Conservation (phyloP, 768 basidiomycete genomes). For the Guyanaporus albipodus region DNA sequence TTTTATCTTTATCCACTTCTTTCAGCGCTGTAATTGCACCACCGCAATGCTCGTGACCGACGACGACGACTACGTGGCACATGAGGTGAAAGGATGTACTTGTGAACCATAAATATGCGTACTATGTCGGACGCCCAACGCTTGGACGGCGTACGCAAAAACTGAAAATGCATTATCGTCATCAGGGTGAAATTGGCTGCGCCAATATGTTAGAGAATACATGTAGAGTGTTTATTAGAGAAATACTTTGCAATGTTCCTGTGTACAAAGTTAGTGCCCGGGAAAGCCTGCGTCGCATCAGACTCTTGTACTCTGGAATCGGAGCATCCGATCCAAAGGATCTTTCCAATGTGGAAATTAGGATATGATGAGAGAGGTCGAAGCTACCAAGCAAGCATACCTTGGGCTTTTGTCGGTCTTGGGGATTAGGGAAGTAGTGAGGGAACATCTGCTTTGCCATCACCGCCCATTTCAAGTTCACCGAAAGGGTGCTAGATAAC, state of each 20-base stretch:
- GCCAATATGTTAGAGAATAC: no score
- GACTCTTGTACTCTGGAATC: constrained; percentile 85
- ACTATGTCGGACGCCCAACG: constrained; percentile 72
- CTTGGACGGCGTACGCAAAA: constrained; percentile 66
- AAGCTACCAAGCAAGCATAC: constrained; percentile 4
- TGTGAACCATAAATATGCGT: constrained; percentile 29
- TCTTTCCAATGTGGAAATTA: constrained; percentile 39
- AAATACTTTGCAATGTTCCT: constrained; percentile 81
- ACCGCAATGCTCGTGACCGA: constrained; percentile 81
- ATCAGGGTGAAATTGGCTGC: constrained; percentile 68
- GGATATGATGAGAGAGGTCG: not conserved
- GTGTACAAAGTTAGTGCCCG: constrained; percentile 81
- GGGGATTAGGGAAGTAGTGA: constrained; percentile 19
- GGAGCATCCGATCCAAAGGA: constrained; percentile 78
- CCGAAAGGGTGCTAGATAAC: constrained; percentile 2
- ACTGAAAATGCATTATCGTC: constrained; percentile 71
- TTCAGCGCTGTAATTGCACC: constrained; percentile 49
- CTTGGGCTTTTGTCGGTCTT: constrained; percentile 16
- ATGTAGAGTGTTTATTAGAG: no score
- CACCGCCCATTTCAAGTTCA: constrained; percentile 19
- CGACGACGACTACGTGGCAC: constrained; percentile 65
- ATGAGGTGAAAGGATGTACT: no score
- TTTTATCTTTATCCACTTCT: not conserved
- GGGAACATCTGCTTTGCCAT: constrained; percentile 20
- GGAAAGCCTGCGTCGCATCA: constrained; percentile 61